Base-by-base conservation (phyloP, 768 basidiomycete genomes). In the Boletellus emodensis region DNA sequence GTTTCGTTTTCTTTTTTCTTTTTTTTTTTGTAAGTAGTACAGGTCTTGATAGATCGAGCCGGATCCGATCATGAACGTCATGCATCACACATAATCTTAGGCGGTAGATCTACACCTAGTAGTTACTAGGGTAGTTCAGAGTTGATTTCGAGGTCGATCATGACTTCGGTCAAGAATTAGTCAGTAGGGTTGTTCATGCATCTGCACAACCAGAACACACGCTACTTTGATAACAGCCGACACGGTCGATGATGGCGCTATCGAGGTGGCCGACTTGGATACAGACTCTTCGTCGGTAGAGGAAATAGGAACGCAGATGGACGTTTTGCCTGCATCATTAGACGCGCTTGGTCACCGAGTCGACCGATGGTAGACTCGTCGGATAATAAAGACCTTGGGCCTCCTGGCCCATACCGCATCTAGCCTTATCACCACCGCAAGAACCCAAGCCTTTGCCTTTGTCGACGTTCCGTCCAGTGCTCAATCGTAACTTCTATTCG, bases 321-420 rank as follows among this genome's bases (percentile, higher is more conserved):
- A 63, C 46, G 49, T 52, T 46, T 59, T 56, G 15, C 51, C 32
- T 40, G 17, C 55, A 24, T 14, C 52, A 56, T 46, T 18, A 64
- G 58, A 55, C 72, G 77, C 20, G 72, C 73, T 26, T 86, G 81
- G 80, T 85, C 83, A 2, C 84, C 84, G 0, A 85, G 81, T 62
- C 71, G 68, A 26, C 77, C 76, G 26, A 13, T 75, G 7, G 54
- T 58, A 1, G 77, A 78, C 52, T 80, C 79, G 2, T 79, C 79
- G 0, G 76, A 77, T 14, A 75, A 75, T 35, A 77, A 75, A n/a
- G 61, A 61, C 1, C 55, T 42, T 26, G 69, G 55, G 14, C 58
- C 54, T 6, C 54, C 52, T 11, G 56, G 38, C 51, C 51, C 11
- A 6, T 35, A 8, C n/a, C 20, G 5, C n/a, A 35, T 43, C 15